Evolutionary conservation across 108 stramenopile genomes (phyloP), one percentile per base, ranked within the genome.

Genomic region (Cylindrotheca closterium): DNA sequence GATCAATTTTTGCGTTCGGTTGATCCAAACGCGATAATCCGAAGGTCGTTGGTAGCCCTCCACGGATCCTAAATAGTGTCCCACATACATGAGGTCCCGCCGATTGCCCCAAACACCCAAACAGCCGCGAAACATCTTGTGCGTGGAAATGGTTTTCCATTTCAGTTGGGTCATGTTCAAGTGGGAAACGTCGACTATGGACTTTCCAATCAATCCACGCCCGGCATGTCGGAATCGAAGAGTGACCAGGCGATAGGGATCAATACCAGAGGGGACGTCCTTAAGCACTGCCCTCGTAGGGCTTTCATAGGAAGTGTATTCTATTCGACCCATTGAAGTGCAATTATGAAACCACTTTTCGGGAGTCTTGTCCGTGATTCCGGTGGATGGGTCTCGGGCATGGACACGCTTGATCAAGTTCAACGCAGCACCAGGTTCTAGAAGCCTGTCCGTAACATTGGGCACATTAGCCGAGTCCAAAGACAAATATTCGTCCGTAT

Each of bases 401-500:
- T 46, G 52, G 2, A 21, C 24, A 24, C 30, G 30, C 18, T 56
- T 31, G 21, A 58, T 15, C 21, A 47, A 10, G 15, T 42, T 15
- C 23, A 30, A 22, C 45, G 3, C 48, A 25, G 1, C 26, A 19
- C 47, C 29, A 48, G 17, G 47, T 30, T 42, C 10, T 15, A 10
- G 7, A 7, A 19, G 28, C 48, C 10, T 27, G 18, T 21, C 49
- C 55, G 5, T 18, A 19, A 15, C 15, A 27, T n/a, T 30, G 3
- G n/a, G 29, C 10, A 25, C 17, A 19, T 12, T 26, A 19, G 5
- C 15, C 12, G 53, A 60, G 60, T 84, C 80, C 26, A 74, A 57
- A 10, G 61, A 59, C 7, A 83, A 58, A 48, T 76, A 87, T 66
- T 87, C 85, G 52, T 87, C 85, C 4, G 82, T 74, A 50, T 87